A percentile compares a stretch with the other conserved stretches of the same genome.
Conservation (phyloP, 129 eudicot species). For the Pittosporum tobira region DNA sequence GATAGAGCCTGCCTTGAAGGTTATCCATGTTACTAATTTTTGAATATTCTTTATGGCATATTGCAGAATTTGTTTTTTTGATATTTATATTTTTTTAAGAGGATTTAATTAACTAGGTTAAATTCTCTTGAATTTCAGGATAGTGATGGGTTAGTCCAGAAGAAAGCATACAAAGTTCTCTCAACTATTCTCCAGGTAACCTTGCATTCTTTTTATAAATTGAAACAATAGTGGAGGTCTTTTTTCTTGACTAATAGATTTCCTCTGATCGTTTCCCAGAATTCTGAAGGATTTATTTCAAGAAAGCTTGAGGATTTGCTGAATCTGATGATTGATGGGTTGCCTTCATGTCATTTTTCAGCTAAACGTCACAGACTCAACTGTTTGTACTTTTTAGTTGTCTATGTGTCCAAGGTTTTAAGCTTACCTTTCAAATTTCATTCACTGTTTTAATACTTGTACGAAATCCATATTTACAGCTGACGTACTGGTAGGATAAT, state of each 20-base stretch:
- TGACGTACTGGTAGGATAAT: neutral
- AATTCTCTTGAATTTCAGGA: constrained; percentile 41
- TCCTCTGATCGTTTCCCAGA: constrained; percentile 29
- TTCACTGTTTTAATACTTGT: neutral
- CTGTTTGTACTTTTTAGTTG: constrained; percentile 68
- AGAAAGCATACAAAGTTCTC: constrained; percentile 88
- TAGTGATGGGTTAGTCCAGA: constrained; percentile 66
- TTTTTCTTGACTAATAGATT: neutral
- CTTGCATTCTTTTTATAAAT: neutral
- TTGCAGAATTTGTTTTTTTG: neutral
- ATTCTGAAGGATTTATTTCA: constrained; percentile 53
- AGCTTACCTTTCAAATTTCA: neutral
- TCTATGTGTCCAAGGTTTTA: constrained; percentile 66
- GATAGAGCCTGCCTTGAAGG: constrained; percentile 68
- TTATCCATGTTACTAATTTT: constrained; percentile 9
- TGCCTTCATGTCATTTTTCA: constrained; percentile 82
- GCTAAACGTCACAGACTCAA: constrained; percentile 88
- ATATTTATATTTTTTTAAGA: neutral
- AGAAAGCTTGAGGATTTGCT: constrained; percentile 64
- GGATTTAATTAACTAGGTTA: constrained; percentile 2
- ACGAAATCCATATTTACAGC: constrained; percentile 3
- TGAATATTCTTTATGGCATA: neutral
- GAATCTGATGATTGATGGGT: constrained; percentile 69
- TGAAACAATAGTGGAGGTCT: no score
- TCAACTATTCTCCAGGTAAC: constrained; percentile 68